Evolutionary conservation across 208 protist species (phyloP), one percentile per base, ranked within the genome.

Genomic region (Leptomonas pyrrhocoris): DNA sequence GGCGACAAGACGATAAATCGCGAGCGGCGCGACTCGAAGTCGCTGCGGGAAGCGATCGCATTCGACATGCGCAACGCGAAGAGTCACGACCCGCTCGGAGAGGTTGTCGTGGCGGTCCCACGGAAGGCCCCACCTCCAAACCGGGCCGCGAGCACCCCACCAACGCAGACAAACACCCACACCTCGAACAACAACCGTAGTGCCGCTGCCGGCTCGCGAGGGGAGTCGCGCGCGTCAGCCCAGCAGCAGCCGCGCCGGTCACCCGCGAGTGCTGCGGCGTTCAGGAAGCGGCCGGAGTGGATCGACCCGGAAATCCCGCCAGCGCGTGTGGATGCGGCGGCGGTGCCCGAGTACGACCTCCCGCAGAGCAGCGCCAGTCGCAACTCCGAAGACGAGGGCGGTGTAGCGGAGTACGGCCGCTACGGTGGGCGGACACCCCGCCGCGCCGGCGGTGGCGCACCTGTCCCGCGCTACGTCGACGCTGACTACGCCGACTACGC

Each of bases 51-150:
- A 62, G 86, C 87, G 0, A 96, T 96, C 56, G 92, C 92, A 0
- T 79, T 80, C 25, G 89, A 96, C 70, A 96, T 96, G 92, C 85
- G 84, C 63, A 86, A 86, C 49, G 85, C 80, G 36, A 83, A 81
- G 46, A 82, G 77, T 38, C 83, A 92, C 19, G 92, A 96, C 72
- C 88, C 88, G 0, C 86, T 96, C 21, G 81, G 79, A 12, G 83
- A 88, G 50, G 68, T 94, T 25, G 84, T 94, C 21, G 80, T 96
- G 11, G 92, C 92, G n/a, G 88, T 96, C 2, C 92, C 92, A 18
- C 89, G 88, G 53, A 83, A 82, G 49, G 79, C 85, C 2, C 86
- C 81, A 2, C 91, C 89, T n/a, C 83, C 84, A 11, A 77, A 57
- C 45, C 61, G 60, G 0, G 62, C 55, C 2, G 62, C 51, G 19